phyloP scores from a whole-genome alignment of 164 flowering plant genomes.

The Nelumbo lutea region DNA sequence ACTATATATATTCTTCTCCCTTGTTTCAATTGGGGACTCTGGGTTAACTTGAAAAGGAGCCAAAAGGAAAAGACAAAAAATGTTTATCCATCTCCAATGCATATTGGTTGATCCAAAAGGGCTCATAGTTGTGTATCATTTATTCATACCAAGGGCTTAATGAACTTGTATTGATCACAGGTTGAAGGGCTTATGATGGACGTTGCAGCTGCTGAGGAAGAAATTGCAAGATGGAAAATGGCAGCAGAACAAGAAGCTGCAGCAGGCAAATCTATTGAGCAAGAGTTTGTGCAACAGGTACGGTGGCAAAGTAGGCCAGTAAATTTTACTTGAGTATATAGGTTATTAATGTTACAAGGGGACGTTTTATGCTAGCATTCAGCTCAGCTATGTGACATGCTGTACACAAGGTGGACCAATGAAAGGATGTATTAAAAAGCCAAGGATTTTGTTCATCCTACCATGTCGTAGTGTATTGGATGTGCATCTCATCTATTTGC shows the following conservation, averaged over 20 bases:
- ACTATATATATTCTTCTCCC: not conserved
- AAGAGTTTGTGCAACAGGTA: conserved; percentile 73
- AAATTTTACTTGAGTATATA: too few species aligned
- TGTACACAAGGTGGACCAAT: too few species aligned
- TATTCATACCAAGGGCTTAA: not conserved
- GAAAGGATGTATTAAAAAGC: too few species aligned
- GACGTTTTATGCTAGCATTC: too few species aligned
- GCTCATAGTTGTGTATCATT: not conserved
- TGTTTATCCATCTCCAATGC: too few species aligned
- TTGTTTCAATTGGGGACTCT: not conserved
- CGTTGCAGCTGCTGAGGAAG: conserved; percentile 92
- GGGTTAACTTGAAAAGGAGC: too few species aligned
- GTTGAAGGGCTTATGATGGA: conserved; percentile 98
- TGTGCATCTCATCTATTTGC: too few species aligned
- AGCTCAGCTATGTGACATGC: too few species aligned
- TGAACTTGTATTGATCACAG: conserved; percentile 25
- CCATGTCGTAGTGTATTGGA: too few species aligned
- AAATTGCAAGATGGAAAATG: conserved; percentile 87
- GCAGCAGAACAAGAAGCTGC: conserved; percentile 98
- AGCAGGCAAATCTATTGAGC: conserved; percentile 87
- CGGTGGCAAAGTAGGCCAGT: conserved; percentile 3
- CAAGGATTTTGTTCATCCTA: too few species aligned
- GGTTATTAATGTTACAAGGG: too few species aligned
- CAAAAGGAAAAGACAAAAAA: not conserved
- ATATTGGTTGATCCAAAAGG: not conserved